phyloP scores from a whole-genome alignment of 345 rosid species.

The Garcia nutans region DNA sequence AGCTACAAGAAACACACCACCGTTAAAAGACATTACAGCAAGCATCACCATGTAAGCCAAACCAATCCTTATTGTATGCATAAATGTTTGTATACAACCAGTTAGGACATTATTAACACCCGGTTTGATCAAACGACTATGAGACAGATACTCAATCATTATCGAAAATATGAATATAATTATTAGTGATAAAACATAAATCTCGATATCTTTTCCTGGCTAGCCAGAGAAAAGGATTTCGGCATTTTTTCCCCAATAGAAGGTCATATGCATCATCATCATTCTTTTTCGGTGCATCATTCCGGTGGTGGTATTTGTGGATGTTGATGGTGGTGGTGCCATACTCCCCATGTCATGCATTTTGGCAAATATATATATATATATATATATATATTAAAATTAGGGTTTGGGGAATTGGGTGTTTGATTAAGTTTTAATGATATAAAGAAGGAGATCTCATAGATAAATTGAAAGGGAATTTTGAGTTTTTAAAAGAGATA shows the following conservation, averaged over 20 bases:
- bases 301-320: constrained; percentile 18
- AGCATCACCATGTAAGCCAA: constrained; percentile 67
- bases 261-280: constrained; percentile 40
- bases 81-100: constrained; percentile 43
- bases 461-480: too few relatives aligned
- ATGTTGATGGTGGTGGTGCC: neutral
- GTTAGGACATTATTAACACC: constrained; percentile 31
- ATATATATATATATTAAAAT: too few relatives aligned
- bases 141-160: constrained; percentile 60
- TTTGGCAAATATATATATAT: too few relatives aligned
- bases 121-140: constrained; percentile 28
- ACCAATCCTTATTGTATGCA: constrained; percentile 52
- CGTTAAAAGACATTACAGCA: constrained; percentile 81
- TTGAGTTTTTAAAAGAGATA: too few relatives aligned
- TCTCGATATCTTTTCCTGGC: constrained; percentile 54
- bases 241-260: constrained; percentile 66
- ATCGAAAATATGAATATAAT: constrained; percentile 45
- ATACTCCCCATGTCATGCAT: constrained; percentile 23
- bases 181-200: constrained; percentile 53
- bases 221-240: constrained; percentile 65
- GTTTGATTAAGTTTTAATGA: too few relatives aligned
- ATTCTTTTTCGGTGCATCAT: constrained; percentile 41
- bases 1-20: constrained; percentile 63
- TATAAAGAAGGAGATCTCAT: too few relatives aligned
- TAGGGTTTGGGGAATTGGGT: too few relatives aligned